Conservation (phyloP, 805 yeast genomes). For the Candida vartiovaarae region DNA sequence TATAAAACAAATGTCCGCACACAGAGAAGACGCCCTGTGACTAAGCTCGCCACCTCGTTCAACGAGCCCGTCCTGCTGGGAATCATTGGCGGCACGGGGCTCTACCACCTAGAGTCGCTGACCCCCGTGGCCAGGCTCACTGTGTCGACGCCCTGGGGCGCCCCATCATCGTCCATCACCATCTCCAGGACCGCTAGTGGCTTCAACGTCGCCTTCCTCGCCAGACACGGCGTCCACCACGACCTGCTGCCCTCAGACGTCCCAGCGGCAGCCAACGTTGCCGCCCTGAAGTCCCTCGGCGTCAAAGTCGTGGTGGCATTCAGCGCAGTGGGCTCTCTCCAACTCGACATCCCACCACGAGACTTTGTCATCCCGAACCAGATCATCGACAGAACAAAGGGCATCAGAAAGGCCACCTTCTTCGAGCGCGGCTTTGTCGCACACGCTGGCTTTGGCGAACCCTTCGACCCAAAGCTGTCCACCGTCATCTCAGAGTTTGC, state of each 20-base stretch:
- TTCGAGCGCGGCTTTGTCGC: conserved; percentile 88
- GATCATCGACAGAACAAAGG: conserved; percentile 94
- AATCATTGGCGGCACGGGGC: conserved; percentile 97
- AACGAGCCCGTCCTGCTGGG: conserved; percentile 71
- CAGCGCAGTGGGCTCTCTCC: conserved; percentile 94
- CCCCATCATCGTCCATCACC: conserved; percentile 90
- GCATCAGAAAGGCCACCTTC: conserved; percentile 83
- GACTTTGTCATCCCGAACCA: conserved; percentile 97
- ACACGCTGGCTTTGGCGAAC: conserved; percentile 96
- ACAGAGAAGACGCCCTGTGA: conserved; percentile 16
- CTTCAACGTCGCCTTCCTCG: conserved; percentile 85
- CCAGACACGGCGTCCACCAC: conserved; percentile 91
- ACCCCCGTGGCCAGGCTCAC: conserved; percentile 81
- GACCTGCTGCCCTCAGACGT: conserved; percentile 87
- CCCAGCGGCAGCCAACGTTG: conserved; percentile 90
- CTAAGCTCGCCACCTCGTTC: conserved; percentile 40
- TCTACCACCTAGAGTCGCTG: conserved; percentile 76
- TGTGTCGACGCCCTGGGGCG: conserved; percentile 94
- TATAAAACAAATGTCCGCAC: conserved; percentile 17
- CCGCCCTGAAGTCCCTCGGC: conserved; percentile 85
- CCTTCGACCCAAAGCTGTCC: conserved; percentile 75
- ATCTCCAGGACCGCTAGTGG: conserved; percentile 73
- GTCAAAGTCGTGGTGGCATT: conserved; percentile 87
- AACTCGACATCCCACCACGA: conserved; percentile 82
- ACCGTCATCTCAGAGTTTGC: conserved; percentile 53